Evolutionary conservation across 192 early-diverging fungal genomes (phyloP).

Genomic region (Rhizophagus clarus): DNA sequence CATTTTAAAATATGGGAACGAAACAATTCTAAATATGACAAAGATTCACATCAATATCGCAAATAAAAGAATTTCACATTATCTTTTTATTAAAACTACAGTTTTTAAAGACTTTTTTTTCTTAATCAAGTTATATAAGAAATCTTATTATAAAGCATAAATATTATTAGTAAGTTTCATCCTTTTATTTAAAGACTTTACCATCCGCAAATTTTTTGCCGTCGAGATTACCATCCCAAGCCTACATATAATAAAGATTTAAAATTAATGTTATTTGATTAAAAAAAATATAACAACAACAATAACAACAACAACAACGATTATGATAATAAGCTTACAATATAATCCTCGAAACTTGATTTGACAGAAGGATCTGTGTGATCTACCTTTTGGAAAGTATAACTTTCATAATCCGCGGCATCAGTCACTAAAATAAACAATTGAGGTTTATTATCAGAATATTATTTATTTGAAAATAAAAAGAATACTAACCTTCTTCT

Average conservation of each 20-base stretch:
- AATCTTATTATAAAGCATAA: background rate
- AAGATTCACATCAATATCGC: too few species aligned
- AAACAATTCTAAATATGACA: too few species aligned
- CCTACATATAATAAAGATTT: constrained; percentile 39
- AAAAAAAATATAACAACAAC: background rate
- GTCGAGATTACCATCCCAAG: constrained; percentile 83
- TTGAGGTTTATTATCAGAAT: background rate
- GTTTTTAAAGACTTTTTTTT: background rate
- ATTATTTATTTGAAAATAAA: background rate
- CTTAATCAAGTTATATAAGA: background rate
- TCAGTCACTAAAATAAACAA: constrained; percentile 59
- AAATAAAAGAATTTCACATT: too few species aligned
- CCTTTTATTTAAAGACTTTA: constrained; percentile 80
- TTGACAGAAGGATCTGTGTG: constrained; percentile 62
- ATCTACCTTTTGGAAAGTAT: constrained; percentile 78
- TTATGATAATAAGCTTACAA: constrained; percentile 12
- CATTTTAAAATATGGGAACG: too few species aligned
- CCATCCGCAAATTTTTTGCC: constrained; percentile 81
- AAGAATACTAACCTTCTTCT: constrained; percentile 48
- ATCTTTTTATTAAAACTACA: background rate
- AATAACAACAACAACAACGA: too few species aligned
- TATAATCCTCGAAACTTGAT: constrained; percentile 60
- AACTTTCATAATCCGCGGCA: constrained; percentile 88
- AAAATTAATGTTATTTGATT: constrained; percentile 34
- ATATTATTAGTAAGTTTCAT: background rate